These are phyloP conservation scores for Peniophora sp. DNA, from an alignment of 1,284 basidiomycete genomes.

Conservation along the genomic window DNA sequence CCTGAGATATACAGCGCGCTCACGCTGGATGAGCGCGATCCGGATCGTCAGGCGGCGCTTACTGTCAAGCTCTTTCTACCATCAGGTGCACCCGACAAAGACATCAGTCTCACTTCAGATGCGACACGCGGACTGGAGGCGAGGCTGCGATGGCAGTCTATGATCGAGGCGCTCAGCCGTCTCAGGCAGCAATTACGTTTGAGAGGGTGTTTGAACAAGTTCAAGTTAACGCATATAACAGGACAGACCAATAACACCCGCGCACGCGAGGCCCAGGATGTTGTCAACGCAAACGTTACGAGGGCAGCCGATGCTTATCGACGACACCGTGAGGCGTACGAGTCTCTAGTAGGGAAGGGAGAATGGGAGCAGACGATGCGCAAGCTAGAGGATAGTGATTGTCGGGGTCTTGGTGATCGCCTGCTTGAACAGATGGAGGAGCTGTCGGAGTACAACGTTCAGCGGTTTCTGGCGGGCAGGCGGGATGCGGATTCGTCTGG, in stretches of 20 bases:
- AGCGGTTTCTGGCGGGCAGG: background rate
- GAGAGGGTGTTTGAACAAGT: conserved; percentile 15
- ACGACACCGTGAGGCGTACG: conserved; percentile 3
- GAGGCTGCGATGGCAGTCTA: conserved; percentile 15
- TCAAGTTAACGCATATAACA: conserved; percentile 17
- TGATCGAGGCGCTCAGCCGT: conserved; percentile 16
- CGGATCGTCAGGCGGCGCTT: no score
- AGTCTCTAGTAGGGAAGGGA: conserved; percentile 8
- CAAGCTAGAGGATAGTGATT: conserved; percentile 8
- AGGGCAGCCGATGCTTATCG: conserved; percentile 5
- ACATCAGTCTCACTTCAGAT: background rate
- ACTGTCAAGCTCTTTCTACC: background rate
- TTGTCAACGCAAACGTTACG: conserved; percentile 8
- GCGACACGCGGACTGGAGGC: background rate
- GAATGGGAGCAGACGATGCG: conserved; percentile 8
- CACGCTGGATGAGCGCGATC: no score
- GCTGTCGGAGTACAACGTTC: background rate
- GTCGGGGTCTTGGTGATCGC: conserved; percentile 11
- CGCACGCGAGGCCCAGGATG: conserved; percentile 9
- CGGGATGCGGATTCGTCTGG: background rate
- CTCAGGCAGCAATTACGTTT: conserved; percentile 21
- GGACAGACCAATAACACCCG: conserved; percentile 20
- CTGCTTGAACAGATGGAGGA: background rate
- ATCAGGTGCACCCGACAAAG: background rate
- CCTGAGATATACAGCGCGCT: no score